Base-by-base conservation (phyloP, 805 yeast species). In the Lipomyces spencermartinsiae region DNA sequence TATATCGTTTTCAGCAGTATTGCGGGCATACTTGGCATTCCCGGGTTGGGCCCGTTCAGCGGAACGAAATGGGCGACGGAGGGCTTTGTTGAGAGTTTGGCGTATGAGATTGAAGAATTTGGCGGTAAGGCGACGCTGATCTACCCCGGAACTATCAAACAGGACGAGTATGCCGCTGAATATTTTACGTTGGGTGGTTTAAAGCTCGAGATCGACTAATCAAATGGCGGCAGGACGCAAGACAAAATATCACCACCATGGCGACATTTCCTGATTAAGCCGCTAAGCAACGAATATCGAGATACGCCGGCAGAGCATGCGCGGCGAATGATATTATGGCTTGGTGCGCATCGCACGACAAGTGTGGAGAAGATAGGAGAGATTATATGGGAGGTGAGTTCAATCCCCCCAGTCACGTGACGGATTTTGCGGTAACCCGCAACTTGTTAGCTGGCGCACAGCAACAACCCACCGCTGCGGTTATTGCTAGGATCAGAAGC, bases 1-100 rank as follows among this genome's bases (percentile, higher is more conserved):
- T 73, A 67, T 35, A 63, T 73, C 16, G 65, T 67, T 9, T 57
- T 73, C 12, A 66, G 69, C 33, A 72, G 75, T 29, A 61, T 74
- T 1, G 68, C 78, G 55, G 78, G 76, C 22, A 65, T 73, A 34
- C 62, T 72, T 35, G 79, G 78, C 4, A 74, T 73, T 7, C 79
- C 79, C 1, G 79, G 77, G 2, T 39, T 71, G 58, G 78, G 73
- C 7, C 74, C 77, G 33, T 73, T 73, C 51, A 62, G 75, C 16
- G 77, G 77, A 12, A 71, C 76, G 19, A 74, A 75, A 59, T 74
- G 78, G 73, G 80, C 80, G 3, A 59, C 69, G 8, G 80, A 77
- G 60, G 80, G 80, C 3, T 66, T 77, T 49, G 49, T 78, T 29
- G 79, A 76, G 64, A 66, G 76, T 19, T 65, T 76, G 37, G 71